phyloP scores from a whole-genome alignment of 305 asterid genomes.

The Fraxinus velutina region DNA sequence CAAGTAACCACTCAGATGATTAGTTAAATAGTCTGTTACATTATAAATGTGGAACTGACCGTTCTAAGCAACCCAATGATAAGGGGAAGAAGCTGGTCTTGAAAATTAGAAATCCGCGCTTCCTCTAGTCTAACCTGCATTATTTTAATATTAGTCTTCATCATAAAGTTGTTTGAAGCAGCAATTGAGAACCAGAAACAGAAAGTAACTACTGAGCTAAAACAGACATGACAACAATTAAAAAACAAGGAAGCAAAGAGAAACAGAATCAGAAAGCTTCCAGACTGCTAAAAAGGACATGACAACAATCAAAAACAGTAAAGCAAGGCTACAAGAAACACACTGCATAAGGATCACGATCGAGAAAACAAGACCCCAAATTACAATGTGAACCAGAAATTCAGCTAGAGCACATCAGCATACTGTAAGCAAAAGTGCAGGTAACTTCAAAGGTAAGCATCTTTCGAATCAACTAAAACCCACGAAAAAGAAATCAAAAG shows the following conservation, averaged over 20 bases:
- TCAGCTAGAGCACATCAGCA: constrained; percentile 2
- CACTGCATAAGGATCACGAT: background rate
- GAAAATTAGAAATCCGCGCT: constrained; percentile 68
- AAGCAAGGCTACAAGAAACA: constrained; percentile 7
- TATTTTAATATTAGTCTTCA: constrained; percentile 24
- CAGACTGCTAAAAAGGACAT: background rate
- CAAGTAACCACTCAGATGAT: constrained; percentile 13
- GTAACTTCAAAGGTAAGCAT: constrained; percentile 16
- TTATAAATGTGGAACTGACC: constrained; percentile 49
- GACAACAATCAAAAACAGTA: background rate
- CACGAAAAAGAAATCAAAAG: background rate
- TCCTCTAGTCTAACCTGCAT: constrained; percentile 77
- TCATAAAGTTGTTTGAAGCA: background rate
- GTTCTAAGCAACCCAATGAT: constrained; percentile 96
- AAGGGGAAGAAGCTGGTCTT: constrained; percentile 92
- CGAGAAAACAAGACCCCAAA: background rate
- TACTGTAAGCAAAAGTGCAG: constrained; percentile 1
- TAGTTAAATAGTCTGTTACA: constrained; percentile 13
- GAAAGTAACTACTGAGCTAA: constrained; percentile 3
- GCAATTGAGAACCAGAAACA: constrained; percentile 12
- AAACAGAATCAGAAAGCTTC: background rate
- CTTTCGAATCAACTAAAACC: background rate
- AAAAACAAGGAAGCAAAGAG: constrained; percentile 17
- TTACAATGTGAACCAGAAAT: constrained; percentile 6
- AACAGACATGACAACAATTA: background rate